Conservation (phyloP, 345 rosid genomes). For the Eucalyptus erythrocorys region DNA sequence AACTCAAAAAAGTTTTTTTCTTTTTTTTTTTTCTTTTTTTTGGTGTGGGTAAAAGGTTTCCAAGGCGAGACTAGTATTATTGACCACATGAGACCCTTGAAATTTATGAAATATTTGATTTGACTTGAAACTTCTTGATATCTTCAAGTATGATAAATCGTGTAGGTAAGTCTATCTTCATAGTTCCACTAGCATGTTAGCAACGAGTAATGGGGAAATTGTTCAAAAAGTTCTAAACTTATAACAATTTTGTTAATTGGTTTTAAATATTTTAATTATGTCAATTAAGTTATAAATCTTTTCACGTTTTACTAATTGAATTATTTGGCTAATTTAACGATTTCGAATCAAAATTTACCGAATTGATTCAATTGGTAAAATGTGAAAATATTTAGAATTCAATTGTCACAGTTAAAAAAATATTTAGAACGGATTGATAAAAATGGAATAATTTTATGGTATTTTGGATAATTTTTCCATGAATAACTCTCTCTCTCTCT, state of each 20-base stretch:
- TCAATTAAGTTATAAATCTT: rapidly evolving
- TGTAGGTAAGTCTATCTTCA: neutral
- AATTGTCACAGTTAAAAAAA: rapidly evolving
- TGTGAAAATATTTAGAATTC: too few relatives aligned
- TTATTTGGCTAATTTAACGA: too few relatives aligned
- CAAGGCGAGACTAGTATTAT: neutral
- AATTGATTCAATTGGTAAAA: too few relatives aligned
- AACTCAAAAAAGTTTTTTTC: neutral
- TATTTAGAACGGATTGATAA: too few relatives aligned
- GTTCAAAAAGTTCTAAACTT: rapidly evolving
- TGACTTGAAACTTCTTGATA: neutral
- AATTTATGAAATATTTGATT: neutral
- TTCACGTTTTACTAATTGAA: too few relatives aligned
- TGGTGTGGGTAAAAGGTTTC: neutral
- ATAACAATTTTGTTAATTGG: too few relatives aligned
- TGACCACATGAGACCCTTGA: rapidly evolving
- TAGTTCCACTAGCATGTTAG: neutral
- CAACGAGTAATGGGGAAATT: neutral
- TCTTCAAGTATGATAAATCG: neutral
- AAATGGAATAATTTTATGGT: too few relatives aligned
- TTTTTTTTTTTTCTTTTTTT: too few relatives aligned
- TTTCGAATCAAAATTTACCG: rapidly evolving
- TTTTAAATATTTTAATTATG: rapidly evolving
- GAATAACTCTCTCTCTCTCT: neutral
- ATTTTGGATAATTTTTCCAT: neutral